These are phyloP conservation scores for Mycena belliarum DNA, from an alignment of 768 basidiomycete genomes.

Conservation along the genomic window DNA sequence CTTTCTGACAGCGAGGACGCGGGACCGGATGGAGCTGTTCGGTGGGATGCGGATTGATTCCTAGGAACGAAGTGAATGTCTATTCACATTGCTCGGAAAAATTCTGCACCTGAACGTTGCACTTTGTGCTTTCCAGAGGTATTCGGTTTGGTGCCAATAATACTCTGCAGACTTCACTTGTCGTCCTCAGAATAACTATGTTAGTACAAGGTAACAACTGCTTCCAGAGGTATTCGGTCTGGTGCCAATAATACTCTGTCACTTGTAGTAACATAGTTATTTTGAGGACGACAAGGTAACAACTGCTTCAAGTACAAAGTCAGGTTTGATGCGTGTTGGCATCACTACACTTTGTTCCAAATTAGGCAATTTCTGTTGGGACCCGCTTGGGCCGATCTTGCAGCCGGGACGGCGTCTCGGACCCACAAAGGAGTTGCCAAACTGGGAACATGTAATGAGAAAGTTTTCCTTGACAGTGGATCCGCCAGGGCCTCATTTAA, in stretches of 20 bases:
- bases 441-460: neutral
- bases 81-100: too few relatives aligned
- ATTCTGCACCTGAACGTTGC: too few relatives aligned
- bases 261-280: neutral
- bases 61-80: too few relatives aligned
- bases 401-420: neutral
- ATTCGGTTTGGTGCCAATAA: neutral
- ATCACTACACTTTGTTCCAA: neutral
- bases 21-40: slow-evolving; percentile 15
- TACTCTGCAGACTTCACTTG: too few relatives aligned
- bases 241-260: neutral
- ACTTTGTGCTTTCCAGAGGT: neutral
- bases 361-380: neutral
- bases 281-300: neutral
- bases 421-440: neutral
- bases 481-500: neutral
- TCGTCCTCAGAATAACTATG: neutral
- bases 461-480: neutral
- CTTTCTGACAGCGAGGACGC: slow-evolving; percentile 20
- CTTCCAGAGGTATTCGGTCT: neutral
- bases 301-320: neutral
- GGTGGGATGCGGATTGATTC: slow-evolving; percentile 26
- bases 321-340: neutral
- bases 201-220: neutral
- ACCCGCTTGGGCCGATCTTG: neutral